Evolutionary conservation across 2,329 filamentous ascomycete species (phyloP).

Genomic region (Drechslerella coelobrocha): DNA sequence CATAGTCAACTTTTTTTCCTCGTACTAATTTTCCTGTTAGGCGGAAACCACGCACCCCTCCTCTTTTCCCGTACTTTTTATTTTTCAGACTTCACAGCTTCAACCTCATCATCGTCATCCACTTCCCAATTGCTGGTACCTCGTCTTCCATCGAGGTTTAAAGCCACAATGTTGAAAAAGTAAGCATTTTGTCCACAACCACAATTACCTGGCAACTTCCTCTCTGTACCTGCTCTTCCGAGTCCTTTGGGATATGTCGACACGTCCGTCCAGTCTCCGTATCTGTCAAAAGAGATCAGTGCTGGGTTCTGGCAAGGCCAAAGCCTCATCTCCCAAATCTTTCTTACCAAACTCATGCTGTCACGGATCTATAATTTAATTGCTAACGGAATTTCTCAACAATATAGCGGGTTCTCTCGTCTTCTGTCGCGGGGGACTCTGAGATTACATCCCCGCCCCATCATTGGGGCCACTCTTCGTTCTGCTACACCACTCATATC

Average conservation of each 20-base stretch:
- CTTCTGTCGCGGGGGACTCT: slow-evolving; percentile 56
- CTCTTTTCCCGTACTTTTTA: too few species aligned
- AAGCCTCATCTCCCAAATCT: background rate
- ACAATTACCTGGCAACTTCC: slow-evolving; percentile 12
- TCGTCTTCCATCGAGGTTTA: slow-evolving; percentile 55
- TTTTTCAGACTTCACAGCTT: slow-evolving; percentile 24
- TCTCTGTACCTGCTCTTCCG: slow-evolving; percentile 20
- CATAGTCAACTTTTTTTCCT: slow-evolving; percentile 24
- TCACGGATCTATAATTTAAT: background rate
- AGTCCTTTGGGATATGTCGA: slow-evolving; percentile 22
- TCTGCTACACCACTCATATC: slow-evolving; percentile 65
- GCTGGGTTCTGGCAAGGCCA: too few species aligned
- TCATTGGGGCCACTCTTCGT: slow-evolving; percentile 64
- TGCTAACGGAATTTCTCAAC: slow-evolving; percentile 15
- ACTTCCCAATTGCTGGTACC: slow-evolving; percentile 55
- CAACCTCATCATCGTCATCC: slow-evolving; percentile 53
- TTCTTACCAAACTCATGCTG: too few species aligned
- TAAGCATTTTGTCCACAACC: slow-evolving; percentile 58
- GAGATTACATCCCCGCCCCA: slow-evolving; percentile 63
- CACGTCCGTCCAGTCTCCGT: too few species aligned
- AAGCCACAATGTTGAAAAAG: slow-evolving; percentile 69
- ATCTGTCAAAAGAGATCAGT: too few species aligned
- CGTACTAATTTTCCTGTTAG: slow-evolving; percentile 9
- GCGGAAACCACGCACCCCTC: slow-evolving; percentile 50
- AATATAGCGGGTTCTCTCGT: slow-evolving; percentile 69